These are phyloP conservation scores for baker's yeast (Saccharomyces cerevisiae) DNA, from an alignment of 805 yeast genomes.

Conservation along the genomic window DNA sequence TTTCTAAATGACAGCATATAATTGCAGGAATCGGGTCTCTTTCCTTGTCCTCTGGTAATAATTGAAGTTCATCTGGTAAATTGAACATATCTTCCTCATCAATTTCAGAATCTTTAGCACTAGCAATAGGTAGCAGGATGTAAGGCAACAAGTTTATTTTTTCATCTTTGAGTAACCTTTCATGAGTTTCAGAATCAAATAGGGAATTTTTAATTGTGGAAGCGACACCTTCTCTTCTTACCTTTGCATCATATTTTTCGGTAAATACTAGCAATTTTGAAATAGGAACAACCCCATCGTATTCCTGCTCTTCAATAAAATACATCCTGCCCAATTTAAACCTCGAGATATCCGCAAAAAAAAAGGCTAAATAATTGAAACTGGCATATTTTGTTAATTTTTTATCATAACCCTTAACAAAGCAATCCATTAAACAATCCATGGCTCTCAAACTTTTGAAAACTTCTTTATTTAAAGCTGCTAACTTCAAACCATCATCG, in stretches of 20 bases:
- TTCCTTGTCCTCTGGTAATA: slow-evolving; percentile 62
- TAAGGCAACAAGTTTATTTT: slow-evolving; percentile 72
- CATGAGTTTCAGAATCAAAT: slow-evolving; percentile 69
- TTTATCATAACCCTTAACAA: slow-evolving; percentile 75
- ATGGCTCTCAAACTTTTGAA: slow-evolving; percentile 55
- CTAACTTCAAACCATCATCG: slow-evolving; percentile 6
- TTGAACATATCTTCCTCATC: slow-evolving; percentile 80
- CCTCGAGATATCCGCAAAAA: slow-evolving; percentile 85
- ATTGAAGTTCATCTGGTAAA: slow-evolving; percentile 81
- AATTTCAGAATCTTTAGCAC: slow-evolving; percentile 59
- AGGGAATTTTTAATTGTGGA: slow-evolving; percentile 84
- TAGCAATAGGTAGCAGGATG: slow-evolving; percentile 70
- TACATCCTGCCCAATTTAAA: slow-evolving; percentile 66
- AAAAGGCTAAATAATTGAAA: slow-evolving; percentile 76
- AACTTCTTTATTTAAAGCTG: slow-evolving; percentile 35
- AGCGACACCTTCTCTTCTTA: slow-evolving; percentile 86
- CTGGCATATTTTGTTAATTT: slow-evolving; percentile 62
- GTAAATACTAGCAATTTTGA: slow-evolving; percentile 79
- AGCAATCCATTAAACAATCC: slow-evolving; percentile 81
- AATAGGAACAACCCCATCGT: slow-evolving; percentile 70
- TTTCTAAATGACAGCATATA: slow-evolving; percentile 66
- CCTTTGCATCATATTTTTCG: slow-evolving; percentile 65
- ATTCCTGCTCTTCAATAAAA: slow-evolving; percentile 61
- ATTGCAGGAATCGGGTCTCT: slow-evolving; percentile 68
- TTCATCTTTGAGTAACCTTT: slow-evolving; percentile 47